phyloP scores from a whole-genome alignment of 2,329 filamentous ascomycete genomes.

The Allantophomopsis cytisporea region DNA sequence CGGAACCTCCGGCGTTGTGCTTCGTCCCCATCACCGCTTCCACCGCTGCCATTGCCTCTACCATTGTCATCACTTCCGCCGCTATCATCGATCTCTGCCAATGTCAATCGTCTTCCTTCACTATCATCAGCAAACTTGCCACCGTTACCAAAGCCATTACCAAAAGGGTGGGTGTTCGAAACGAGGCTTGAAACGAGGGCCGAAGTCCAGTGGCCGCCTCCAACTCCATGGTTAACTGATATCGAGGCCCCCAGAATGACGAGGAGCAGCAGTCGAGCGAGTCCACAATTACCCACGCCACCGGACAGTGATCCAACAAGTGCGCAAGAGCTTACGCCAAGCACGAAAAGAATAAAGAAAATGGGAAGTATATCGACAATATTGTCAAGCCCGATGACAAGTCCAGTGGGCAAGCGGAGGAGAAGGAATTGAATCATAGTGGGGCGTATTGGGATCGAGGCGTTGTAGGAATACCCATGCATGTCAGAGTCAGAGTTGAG shows the following conservation, averaged over 20 bases:
- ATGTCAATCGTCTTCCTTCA: neutral
- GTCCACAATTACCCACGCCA: neutral
- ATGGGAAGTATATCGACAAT: neutral
- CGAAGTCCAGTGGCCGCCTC: too few species aligned
- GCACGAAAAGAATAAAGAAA: neutral
- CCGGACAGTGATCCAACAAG: neutral
- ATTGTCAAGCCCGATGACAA: neutral
- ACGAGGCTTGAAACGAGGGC: neutral
- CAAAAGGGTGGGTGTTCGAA: neutral
- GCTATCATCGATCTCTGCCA: neutral
- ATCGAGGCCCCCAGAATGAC: too few species aligned
- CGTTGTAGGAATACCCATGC: too few species aligned
- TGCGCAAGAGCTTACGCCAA: neutral
- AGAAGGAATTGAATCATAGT: neutral
- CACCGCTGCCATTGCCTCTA: slow-evolving; percentile 1
- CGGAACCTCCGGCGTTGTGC: slow-evolving; percentile 8
- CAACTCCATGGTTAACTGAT: too few species aligned
- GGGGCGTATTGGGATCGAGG: too few species aligned
- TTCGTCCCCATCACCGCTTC: neutral
- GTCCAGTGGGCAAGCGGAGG: neutral
- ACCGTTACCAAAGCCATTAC: neutral
- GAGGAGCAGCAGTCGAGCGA: neutral
- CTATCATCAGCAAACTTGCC: neutral
- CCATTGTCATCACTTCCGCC: slow-evolving; percentile 3
- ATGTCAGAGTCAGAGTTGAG: too few species aligned